Evolutionary conservation across 2,329 filamentous ascomycete genomes (phyloP), one percentile per base, ranked within the genome.

Genomic region (Aspergillus thermomutatus): DNA sequence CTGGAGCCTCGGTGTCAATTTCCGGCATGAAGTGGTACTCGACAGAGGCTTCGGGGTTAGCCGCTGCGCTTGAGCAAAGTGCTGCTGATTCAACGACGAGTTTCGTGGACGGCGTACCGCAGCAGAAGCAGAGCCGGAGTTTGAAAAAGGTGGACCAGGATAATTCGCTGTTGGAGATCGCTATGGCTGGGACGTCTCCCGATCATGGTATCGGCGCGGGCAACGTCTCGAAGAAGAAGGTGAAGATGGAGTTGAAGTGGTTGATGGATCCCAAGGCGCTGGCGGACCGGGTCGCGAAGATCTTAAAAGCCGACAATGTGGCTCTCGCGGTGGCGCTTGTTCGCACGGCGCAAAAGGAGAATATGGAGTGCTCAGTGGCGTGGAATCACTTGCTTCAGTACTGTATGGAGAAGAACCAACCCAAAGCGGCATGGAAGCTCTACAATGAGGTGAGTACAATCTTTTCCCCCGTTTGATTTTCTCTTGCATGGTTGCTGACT

Each of bases 361-460:
- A 79, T 0, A 80, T 83, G 61, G 77, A 86, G 56, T 86, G 88
- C 61, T 79, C 84, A 3, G 92, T 95, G 56, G 87, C 89, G 57
- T 99, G 93, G 92, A 97, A 97, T 73, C 84, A 90, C 68, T 74
- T 96, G 47, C 87, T 99, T 55, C 83, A 87, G 56, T 85, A 91
- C 72, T 79, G 85, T 60, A 76, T 97, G 71, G 75, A 81, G 45
- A 78, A 85, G 25, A 79, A 83, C 45, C 81, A 81, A 52, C 73
- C 91, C 34, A 80, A 81, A 58, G 76, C 79, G 21, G 92, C 90
- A 19, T 75, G 96, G 56, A 92, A 89, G 75, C 79, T 91, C n/a
- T 97, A 87, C 77, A 96, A 97, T 72, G 93, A 97, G 73, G 89
- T 90, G 72, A 60, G 79, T 66, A 25, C 9, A 34, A 47, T 28